phyloP scores from a whole-genome alignment of 2,329 filamentous ascomycete species.

The Aureobasidium sp. region DNA sequence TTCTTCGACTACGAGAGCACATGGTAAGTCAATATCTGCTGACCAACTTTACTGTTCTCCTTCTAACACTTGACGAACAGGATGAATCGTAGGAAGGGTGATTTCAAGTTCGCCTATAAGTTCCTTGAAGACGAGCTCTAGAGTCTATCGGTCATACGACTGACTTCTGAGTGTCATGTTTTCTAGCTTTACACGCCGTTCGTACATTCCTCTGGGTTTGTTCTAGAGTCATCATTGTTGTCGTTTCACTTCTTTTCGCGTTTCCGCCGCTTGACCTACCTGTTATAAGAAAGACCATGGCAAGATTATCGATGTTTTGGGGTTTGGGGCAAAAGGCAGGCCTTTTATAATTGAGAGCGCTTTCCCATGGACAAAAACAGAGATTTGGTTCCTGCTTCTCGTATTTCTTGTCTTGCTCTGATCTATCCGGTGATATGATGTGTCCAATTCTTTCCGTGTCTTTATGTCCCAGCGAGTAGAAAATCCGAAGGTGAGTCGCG shows the following conservation, averaged over 20 bases:
- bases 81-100: conserved; percentile 97
- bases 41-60: not conserved
- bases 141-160: not conserved
- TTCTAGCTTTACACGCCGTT: not conserved
- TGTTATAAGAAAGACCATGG: not conserved
- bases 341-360: not conserved
- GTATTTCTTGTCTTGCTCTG: not conserved
- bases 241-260: not conserved
- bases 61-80: conserved; percentile 39
- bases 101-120: conserved; percentile 98
- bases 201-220: not conserved
- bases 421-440: not conserved
- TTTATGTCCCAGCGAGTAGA: not conserved
- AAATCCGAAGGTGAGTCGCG: not conserved
- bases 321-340: not conserved
- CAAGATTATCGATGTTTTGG: conserved; percentile 4
- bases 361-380: not conserved
- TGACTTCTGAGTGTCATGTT: not conserved
- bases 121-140: conserved; percentile 90
- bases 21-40: conserved; percentile 57
- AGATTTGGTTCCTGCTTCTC: conserved; percentile 13
- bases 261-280: not conserved
- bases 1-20: conserved; percentile 99
- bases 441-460: not conserved
- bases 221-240: conserved; percentile 6